Evolutionary conservation across 1,284 basidiomycete genomes (phyloP), one percentile per base, ranked within the genome.

Genomic region (Puccinia hordei): DNA sequence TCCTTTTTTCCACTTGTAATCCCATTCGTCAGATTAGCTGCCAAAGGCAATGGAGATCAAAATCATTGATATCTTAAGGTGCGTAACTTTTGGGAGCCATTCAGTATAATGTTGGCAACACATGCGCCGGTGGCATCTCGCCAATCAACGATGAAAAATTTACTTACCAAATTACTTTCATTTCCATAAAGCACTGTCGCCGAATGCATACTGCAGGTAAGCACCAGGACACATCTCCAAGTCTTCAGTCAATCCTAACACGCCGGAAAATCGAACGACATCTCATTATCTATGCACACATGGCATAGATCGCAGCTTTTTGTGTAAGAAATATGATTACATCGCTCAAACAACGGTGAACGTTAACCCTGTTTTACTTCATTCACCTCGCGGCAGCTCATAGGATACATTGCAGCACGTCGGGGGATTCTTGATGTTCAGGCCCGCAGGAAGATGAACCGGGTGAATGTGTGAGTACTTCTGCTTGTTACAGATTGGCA

Each of bases 381-480:
- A 35, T 22, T 24, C 2, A 66, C 15, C 17, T 35, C 46, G n/a
- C n/a, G 35, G 17, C 33, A 77, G 74, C 61, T 65, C n/a, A 65
- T 68, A 66, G 74, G 74, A 51, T 77, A 77, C 51, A 55, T 77
- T 17, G 57, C 74, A 15, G 74, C 74, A 24, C 63, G 59, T 5
- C 44, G 63, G 27, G 74, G 74, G 22, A 41, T 68, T 0, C 46
- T 77, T 12, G 63, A 65, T 51, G 44, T 38, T 1, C 55, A 49
- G 17, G 59, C 30, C 65, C 59, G 74, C 15, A 41, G 61, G 41
- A 44, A 68, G 33, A 65, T 77, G 41, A 77, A 35, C 49, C 44
- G 74, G 13, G 46, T 77, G n/a, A 77, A 77, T 55, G 65, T 77
- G 74, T 77, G 49, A 68, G 74, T 65, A 9, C 24, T 10, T 68